Evolutionary conservation across 345 rosid genomes (phyloP), one percentile per base, ranked within the genome.

Genomic region (Citrus australasica): DNA sequence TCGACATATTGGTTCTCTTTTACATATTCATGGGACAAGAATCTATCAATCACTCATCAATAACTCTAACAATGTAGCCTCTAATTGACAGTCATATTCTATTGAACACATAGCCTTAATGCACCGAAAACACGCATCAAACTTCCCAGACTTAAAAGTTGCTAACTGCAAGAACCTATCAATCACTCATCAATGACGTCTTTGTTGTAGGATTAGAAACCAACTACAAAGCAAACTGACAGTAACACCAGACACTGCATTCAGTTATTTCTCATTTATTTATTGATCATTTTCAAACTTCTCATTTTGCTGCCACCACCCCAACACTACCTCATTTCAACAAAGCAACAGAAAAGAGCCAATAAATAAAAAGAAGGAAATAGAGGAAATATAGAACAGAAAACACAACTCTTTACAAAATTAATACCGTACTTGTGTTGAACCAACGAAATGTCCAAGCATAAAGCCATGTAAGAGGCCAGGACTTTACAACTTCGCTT

Each of bases 401-500:
- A 40, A 13, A 17, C 27, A 19, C 28, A 75, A 42, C 30, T 30
- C 9, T 30, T 22, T 28, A 21, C 19, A 74, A 62, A 28, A 25
- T 46, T 27, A 42, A 61, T 71, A 55, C 75, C 64, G 6, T 56
- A 35, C 2, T 0, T 32, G 37, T 27, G 16, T 64, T 64, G 61
- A 61, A 63, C 48, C 71, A 51, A 56, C 2, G 42, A 61, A 25
- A 40, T 3, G 16, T 38, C 14, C 37, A 28, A 14, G 60, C 28
- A 64, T 14, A 6, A 64, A 64, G 7, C 73, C 28, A 6, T 9
- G 14, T 76, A 42, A 46, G 73, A 56, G 11, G 6, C n/a, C 24
- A 32, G n/a, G 22, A 32, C 32, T 76, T 55, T 64, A 80, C 62
- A 83, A 62, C 61, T 74, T 81, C 19, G 84, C 71, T 79, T 81